These are phyloP conservation scores for Clonostachys byssicola DNA, from an alignment of 2,329 filamentous ascomycete species.

Conservation along the genomic window DNA sequence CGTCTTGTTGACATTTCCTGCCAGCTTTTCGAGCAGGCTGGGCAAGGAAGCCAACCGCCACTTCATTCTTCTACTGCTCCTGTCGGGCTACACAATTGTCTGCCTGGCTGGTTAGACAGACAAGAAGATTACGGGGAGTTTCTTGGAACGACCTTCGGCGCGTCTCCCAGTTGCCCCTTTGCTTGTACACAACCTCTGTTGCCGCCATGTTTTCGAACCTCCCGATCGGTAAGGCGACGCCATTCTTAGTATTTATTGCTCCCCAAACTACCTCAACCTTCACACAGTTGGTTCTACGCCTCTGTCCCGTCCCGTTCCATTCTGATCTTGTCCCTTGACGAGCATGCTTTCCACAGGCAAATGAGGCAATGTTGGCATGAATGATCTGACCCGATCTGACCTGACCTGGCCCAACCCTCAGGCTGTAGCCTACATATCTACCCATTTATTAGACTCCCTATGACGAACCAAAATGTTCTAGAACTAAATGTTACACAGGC, in stretches of 20 bases:
- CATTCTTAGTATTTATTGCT: background rate
- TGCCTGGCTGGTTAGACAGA: too few species aligned
- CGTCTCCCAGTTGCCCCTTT: too few species aligned
- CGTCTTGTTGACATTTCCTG: too few species aligned
- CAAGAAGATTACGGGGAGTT: too few species aligned
- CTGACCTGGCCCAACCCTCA: background rate
- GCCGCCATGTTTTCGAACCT: constrained; percentile 4
- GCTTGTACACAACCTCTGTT: too few species aligned
- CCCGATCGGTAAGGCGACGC: constrained; percentile 2
- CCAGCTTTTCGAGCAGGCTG: too few species aligned
- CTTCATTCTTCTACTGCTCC: too few species aligned
- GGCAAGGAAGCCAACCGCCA: too few species aligned
- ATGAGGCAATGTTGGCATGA: background rate
- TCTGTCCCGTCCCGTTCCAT: background rate
- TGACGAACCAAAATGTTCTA: constrained; percentile 5
- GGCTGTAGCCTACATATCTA: background rate
- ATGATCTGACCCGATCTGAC: background rate
- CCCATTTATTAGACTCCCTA: too few species aligned
- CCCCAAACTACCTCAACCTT: background rate
- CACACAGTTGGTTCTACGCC: too few species aligned
- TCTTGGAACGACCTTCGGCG: too few species aligned
- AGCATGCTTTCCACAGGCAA: background rate
- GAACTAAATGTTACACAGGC: constrained; percentile 13
- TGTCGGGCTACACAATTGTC: too few species aligned
- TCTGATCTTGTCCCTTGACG: background rate